Base-by-base conservation (phyloP, 768 basidiomycete genomes). In the Cystofilobasidium ferigula region DNA sequence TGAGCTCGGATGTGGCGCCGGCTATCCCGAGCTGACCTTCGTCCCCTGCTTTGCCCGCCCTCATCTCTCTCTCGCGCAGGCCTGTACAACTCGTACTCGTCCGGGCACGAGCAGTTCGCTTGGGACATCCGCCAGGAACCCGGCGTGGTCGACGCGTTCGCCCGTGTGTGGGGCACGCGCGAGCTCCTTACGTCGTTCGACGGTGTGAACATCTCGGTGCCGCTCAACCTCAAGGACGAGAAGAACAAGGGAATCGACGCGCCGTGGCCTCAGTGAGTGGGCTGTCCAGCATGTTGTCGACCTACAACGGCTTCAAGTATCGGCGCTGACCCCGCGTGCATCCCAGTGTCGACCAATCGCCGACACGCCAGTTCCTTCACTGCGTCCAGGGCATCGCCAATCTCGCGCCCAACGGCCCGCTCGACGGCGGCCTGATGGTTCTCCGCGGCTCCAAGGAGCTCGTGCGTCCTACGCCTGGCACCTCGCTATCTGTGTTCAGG, bases 361-460 rank as follows among this genome's bases (percentile, higher is more conserved):
- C 66, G 4, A 62, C n/a, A 28, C 34, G 66, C 0, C 35, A 47
- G 42, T 62, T 62, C 34, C 35, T 67, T 1, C 61, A 62, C 53
- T 65, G 62, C 59, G 24, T 68, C 1, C 65, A 69, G 47, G 70
- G 70, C 5, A 67, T 72, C 47, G 65, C 69, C 58, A 72, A 72
- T 62, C 56, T 72, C 14, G 69, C 69, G 54, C 67, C 64, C 1
- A 76, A 76, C 69, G 77, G 77, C 12, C 73, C 74, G 2, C 68
- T 76, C 43, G 77, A 78, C 53, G 77, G 77, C 30, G 77, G 77
- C 13, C 70, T 78, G 2, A 73, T 76, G 71, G 74, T 78, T 57
- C 75, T 78, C 65, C 69, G 72, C 42, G 75, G 75, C 9, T 74
- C 73, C 8, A 69, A 73, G 28, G 36, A 58, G 42, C 51, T 32